These are phyloP conservation scores for Marasmius fiardii DNA, from an alignment of 1,284 basidiomycete genomes.

Conservation along the genomic window DNA sequence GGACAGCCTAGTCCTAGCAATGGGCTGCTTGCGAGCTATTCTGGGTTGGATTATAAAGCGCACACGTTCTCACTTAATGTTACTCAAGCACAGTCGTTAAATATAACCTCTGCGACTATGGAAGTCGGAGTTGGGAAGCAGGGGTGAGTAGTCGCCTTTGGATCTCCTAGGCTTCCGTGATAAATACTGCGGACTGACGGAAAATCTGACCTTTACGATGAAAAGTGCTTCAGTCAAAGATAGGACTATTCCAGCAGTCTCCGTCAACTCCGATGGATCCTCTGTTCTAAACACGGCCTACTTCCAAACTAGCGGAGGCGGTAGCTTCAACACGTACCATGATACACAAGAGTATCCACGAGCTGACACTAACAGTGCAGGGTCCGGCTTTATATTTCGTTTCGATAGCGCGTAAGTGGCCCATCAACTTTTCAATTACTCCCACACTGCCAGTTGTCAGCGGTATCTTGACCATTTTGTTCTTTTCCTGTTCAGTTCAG, in stretches of 20 bases:
- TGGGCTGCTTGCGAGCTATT: slow-evolving; percentile 16
- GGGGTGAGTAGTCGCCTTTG: not conserved
- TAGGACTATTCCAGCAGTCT: slow-evolving; percentile 7
- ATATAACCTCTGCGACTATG: slow-evolving; percentile 9
- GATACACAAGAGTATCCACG: slow-evolving; percentile 15
- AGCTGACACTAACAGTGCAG: slow-evolving; percentile 14
- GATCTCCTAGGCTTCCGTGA: no score
- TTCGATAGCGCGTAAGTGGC: slow-evolving; percentile 15
- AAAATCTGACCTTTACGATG: not conserved
- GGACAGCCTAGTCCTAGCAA: slow-evolving; percentile 14
- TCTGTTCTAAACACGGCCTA: slow-evolving; percentile 4
- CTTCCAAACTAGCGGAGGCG: slow-evolving; percentile 14
- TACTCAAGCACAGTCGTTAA: slow-evolving; percentile 12
- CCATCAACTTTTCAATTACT: not conserved
- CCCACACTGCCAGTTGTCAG: not conserved
- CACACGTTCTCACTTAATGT: slow-evolving; percentile 16
- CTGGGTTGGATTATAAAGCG: slow-evolving; percentile 10
- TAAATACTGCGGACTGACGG: no score
- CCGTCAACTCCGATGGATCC: slow-evolving; percentile 12
- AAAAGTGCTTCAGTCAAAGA: slow-evolving; percentile 6
- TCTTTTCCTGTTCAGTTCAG: slow-evolving; percentile 12
- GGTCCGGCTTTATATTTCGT: slow-evolving; percentile 13
- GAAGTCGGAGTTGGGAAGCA: slow-evolving; percentile 4
- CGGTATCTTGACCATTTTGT: no score
- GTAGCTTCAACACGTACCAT: slow-evolving; percentile 9